Base-by-base conservation (phyloP, 2,329 filamentous ascomycete species). In the Penicillium sp. region DNA sequence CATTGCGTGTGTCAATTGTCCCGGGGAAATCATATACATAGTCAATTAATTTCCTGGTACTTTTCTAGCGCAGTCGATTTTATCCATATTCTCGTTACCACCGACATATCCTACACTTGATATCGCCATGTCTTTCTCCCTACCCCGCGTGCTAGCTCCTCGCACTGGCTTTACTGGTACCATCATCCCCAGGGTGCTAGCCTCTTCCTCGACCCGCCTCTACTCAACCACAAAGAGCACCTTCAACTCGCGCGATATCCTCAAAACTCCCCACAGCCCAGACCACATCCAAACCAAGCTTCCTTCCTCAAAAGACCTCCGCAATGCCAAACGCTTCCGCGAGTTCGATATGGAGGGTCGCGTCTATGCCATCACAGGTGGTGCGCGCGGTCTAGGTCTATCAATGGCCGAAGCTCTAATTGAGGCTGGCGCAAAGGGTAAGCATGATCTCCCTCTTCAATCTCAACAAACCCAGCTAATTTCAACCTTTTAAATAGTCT, bases 371-470 rank as follows among this genome's bases (percentile, higher is more conserved):
- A 70, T 79, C 48, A 79, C 77, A 0, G 77, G 77, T 14, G 77
- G 76, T 31, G 77, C 70, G 3, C 68, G 76, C 46, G 77, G 77
- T n/a, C 63, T 80, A 7, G 77, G 77, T 22, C 63, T 80, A 22
- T 70, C 72, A 8, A 75, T 81, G 68, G 79, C 77, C 7, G 76
- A 80, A 63, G 77, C 76, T 14, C 64, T 82, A 51, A 74, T 78
- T 48, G 77, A 82, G 65, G 77, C 78, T 9, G 79, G 79, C 5
- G 79, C 77, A 9, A 75, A 78, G 64, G 78, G 78, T 78, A 65
- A 45, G 33, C 22, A 26, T 19, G 3, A 22, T 9, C 10, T 6
- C 10, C 7, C 21, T 4, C 7, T n/a, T 4, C n/a, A 45, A 47
- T 24, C 14, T 26, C 7, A 10, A 24, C 29, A 47, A 21, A 8